Evolutionary conservation across 1,139 yeast species (phyloP).

Genomic region (Wickerhamomyces sp.): DNA sequence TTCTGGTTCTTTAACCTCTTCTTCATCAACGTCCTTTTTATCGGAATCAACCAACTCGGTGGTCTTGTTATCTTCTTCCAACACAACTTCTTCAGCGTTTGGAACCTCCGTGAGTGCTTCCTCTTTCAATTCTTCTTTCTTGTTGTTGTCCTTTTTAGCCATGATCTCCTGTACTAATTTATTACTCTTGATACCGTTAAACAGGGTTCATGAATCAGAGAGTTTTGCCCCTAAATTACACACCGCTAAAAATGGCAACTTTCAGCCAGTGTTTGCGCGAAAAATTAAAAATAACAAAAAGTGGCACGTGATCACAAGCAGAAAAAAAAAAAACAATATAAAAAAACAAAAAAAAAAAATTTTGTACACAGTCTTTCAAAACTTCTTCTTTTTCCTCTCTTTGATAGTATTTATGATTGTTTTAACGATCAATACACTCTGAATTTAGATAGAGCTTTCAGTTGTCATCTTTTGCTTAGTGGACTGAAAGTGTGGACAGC

Average conservation of each 20-base stretch:
- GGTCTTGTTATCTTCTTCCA: constrained; percentile 4
- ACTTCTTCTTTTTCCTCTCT: constrained; percentile 13
- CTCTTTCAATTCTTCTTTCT: background rate
- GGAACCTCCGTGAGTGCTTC: constrained; percentile 5
- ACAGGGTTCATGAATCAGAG: too few species aligned
- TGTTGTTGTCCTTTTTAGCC: constrained; percentile 3
- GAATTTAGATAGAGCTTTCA: constrained; percentile 56
- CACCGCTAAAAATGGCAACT: too few species aligned
- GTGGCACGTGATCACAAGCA: too few species aligned
- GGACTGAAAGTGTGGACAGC: constrained; percentile 65
- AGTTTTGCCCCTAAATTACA: too few species aligned
- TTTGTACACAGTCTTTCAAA: too few species aligned
- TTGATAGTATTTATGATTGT: constrained; percentile 20
- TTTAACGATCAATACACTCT: constrained; percentile 32
- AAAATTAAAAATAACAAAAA: too few species aligned
- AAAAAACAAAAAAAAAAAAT: too few species aligned
- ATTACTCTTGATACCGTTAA: too few species aligned
- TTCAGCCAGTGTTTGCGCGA: too few species aligned
- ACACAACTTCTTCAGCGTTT: constrained; percentile 6
- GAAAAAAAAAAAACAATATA: background rate
- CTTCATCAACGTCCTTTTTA: background rate
- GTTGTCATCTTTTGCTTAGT: constrained; percentile 28
- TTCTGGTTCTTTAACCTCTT: constrained; percentile 4
- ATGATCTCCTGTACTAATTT: too few species aligned
- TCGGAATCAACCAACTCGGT: constrained; percentile 1